phyloP scores from a whole-genome alignment of 352 stramenopile species.

The Phytophthora agathidicida region DNA sequence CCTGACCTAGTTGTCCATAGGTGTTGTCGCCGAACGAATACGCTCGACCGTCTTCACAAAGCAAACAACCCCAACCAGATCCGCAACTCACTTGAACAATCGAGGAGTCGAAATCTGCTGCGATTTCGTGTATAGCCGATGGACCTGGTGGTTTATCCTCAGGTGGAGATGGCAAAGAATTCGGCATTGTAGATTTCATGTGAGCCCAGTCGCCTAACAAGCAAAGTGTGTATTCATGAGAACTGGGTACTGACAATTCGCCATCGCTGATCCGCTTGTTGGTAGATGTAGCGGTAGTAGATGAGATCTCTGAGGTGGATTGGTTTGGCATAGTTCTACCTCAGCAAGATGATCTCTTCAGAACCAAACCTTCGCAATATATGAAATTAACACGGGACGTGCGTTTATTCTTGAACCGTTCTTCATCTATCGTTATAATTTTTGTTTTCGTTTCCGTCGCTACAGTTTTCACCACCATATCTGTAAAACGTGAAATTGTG shows the following conservation, averaged over 20 bases:
- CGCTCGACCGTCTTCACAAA: slow-evolving; percentile 49
- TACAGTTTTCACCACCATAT: too few relatives aligned
- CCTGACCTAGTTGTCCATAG: slow-evolving; percentile 68
- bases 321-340: slow-evolving; percentile 11
- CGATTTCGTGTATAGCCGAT: slow-evolving; percentile 42
- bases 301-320: slow-evolving; percentile 1
- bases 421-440: too few relatives aligned
- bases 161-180: not conserved
- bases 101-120: slow-evolving; percentile 44
- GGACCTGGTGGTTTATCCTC: slow-evolving; percentile 1
- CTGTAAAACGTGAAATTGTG: too few relatives aligned
- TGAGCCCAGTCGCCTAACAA: slow-evolving; percentile 51
- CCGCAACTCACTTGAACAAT: slow-evolving; percentile 56
- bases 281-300: not conserved
- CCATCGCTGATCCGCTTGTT: slow-evolving; percentile 6
- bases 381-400: too few relatives aligned
- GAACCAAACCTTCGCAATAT: too few relatives aligned
- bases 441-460: too few relatives aligned
- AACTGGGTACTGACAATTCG: not conserved
- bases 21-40: slow-evolving; percentile 65
- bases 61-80: slow-evolving; percentile 53
- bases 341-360: too few relatives aligned
- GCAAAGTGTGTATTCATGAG: slow-evolving; percentile 58
- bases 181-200: not conserved
- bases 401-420: too few relatives aligned